Conservation (phyloP, 306 rosid species). For the Trifolium subterraneum region DNA sequence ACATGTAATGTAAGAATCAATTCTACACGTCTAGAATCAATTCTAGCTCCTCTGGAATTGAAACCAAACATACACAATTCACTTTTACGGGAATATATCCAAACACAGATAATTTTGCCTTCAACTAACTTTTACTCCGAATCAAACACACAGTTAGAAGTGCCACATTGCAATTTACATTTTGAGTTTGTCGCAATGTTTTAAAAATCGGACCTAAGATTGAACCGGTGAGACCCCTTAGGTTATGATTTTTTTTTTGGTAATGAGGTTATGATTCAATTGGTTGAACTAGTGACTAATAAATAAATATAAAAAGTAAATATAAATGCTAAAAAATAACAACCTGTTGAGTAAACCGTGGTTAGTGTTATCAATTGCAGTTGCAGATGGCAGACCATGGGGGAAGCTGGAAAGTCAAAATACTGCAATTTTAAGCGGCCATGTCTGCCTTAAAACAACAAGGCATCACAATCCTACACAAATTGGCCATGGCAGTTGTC, state of each 20-base stretch:
- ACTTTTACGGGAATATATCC: no score
- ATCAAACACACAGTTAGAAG: no score
- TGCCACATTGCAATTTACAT: neutral
- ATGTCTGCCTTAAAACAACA: neutral
- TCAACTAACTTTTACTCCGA: no score
- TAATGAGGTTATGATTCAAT: neutral
- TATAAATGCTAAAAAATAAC: neutral
- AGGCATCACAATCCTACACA: neutral
- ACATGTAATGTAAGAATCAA: no score
- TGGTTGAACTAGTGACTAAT: neutral
- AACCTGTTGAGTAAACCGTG: neutral
- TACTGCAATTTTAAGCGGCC: neutral
- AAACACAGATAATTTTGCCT: no score
- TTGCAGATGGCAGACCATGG: neutral
- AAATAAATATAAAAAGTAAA: neutral
- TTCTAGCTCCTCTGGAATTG: no score
- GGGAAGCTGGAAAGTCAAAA: neutral
- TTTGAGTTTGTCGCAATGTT: neutral
- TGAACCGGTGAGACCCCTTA: neutral
- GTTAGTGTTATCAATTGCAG: neutral
- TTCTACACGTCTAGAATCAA: no score
- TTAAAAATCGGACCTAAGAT: neutral
- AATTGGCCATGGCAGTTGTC: neutral
- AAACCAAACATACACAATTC: no score
- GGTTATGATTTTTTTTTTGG: neutral